A percentile compares a stretch with the other conserved stretches of the same genome.
Conservation (phyloP, 2,329 filamentous ascomycete genomes). For the Aspergillus unguis region DNA sequence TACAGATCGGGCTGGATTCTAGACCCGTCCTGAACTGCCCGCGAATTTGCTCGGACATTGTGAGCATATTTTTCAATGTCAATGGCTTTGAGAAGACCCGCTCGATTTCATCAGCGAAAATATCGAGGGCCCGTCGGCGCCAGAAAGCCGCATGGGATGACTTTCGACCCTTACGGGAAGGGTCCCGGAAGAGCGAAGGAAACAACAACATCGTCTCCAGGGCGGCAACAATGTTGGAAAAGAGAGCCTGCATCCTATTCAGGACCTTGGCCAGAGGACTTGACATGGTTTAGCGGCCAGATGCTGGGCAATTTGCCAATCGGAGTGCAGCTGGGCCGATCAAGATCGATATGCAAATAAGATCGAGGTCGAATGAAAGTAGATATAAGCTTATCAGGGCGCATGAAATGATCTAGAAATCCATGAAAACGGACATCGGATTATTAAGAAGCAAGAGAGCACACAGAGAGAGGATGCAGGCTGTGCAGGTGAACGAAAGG, state of each 20-base stretch:
- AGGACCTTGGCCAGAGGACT: conserved; percentile 38
- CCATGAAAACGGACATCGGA: conserved; percentile 9
- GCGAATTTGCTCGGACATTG: conserved; percentile 45
- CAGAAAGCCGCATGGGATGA: conserved; percentile 34
- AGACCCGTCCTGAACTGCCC: conserved; percentile 55
- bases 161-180: conserved; percentile 31
- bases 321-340: neutral
- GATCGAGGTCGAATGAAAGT: conserved; percentile 8
- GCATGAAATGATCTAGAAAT: conserved; percentile 12
- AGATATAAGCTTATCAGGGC: conserved; percentile 15
- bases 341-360: conserved; percentile 2
- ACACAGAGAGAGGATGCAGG: conserved; percentile 7
- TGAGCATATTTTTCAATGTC: conserved; percentile 35
- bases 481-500: neutral
- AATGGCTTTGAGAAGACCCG: conserved; percentile 37
- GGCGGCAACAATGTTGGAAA: conserved; percentile 38
- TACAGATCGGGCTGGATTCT: conserved; percentile 56
- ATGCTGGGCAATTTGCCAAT: conserved; percentile 6
- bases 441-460: conserved; percentile 7
- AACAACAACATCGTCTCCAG: conserved; percentile 43
- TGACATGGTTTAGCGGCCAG: conserved; percentile 26
- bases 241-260: conserved; percentile 41
- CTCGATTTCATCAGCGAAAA: conserved; percentile 40
- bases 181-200: conserved; percentile 36
- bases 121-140: conserved; percentile 36